phyloP scores from a whole-genome alignment of 768 basidiomycete genomes.

The Pisolithus sp. region DNA sequence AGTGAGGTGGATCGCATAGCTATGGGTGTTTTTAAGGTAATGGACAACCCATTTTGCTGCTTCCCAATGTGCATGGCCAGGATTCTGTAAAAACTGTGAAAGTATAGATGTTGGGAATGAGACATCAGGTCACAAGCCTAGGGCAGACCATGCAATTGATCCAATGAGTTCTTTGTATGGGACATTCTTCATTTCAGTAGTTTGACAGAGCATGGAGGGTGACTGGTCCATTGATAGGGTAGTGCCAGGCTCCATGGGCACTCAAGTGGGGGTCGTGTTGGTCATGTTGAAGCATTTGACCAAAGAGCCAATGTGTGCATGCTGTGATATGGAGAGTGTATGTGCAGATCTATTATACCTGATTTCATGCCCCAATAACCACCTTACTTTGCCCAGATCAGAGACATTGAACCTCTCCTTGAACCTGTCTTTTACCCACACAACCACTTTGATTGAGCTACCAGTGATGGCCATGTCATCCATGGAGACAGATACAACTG shows the following conservation, averaged over 20 bases:
- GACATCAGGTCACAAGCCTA: constrained; percentile 25
- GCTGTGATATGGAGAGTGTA: constrained; percentile 24
- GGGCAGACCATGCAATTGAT: constrained; percentile 23
- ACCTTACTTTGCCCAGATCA: constrained; percentile 13
- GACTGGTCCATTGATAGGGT: not conserved
- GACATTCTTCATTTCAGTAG: constrained; percentile 2
- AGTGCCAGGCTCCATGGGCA: not conserved
- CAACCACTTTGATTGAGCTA: not conserved
- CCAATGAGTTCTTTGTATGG: constrained; percentile 24
- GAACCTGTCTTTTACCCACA: constrained; percentile 13
- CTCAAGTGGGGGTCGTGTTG: not conserved
- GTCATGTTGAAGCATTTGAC: not conserved
- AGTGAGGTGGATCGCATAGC: constrained; percentile 7
- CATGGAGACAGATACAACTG: not conserved
- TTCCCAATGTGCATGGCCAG: constrained; percentile 17
- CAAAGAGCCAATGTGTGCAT: constrained; percentile 18
- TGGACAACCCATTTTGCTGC: constrained; percentile 21
- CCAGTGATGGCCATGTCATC: constrained; percentile 4
- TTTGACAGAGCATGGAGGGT: not conserved
- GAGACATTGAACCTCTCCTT: constrained; percentile 24
- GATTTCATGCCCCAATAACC: constrained; percentile 30
- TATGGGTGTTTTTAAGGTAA: constrained; percentile 22
- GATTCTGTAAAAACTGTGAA: constrained; percentile 18
- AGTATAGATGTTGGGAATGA: constrained; percentile 19
- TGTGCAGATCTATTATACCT: constrained; percentile 9